phyloP scores from a whole-genome alignment of 208 protist species.

The Crithidia mellificae region DNA sequence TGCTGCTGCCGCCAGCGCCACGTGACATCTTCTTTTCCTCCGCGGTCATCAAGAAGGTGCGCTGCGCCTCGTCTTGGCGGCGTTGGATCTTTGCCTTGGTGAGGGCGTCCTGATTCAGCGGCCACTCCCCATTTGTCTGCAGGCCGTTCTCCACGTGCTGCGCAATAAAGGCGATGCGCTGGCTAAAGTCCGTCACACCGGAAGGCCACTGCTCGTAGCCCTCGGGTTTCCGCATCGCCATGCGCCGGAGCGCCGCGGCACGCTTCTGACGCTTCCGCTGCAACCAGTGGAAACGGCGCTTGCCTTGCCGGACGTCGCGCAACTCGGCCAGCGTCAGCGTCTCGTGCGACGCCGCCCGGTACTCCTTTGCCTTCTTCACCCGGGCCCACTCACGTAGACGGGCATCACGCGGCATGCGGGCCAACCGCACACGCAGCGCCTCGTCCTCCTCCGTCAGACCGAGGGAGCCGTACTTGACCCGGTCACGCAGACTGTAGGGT shows the following conservation, averaged over 20 bases:
- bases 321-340: constrained; percentile 76
- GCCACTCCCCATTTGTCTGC: constrained; percentile 80
- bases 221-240: constrained; percentile 81
- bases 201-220: constrained; percentile 75
- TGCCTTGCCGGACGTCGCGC: constrained; percentile 74
- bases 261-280: constrained; percentile 79
- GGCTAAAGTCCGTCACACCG: constrained; percentile 73
- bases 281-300: constrained; percentile 85
- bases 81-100: constrained; percentile 54
- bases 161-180: constrained; percentile 84
- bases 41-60: constrained; percentile 61
- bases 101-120: constrained; percentile 63
- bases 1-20: not conserved
- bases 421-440: constrained; percentile 73
- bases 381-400: constrained; percentile 76
- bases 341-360: constrained; percentile 68
- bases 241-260: constrained; percentile 55
- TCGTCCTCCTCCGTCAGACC: constrained; percentile 90
- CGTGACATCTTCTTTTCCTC: constrained; percentile 52
- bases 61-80: constrained; percentile 55
- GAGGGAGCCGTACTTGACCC: constrained; percentile 86
- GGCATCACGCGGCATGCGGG: constrained; percentile 64
- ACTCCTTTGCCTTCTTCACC: constrained; percentile 75
- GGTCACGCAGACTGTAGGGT: constrained; percentile 82
- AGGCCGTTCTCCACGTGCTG: constrained; percentile 88